phyloP scores from a whole-genome alignment of 164 flowering plant genomes.

The Nymphaea colorata region DNA sequence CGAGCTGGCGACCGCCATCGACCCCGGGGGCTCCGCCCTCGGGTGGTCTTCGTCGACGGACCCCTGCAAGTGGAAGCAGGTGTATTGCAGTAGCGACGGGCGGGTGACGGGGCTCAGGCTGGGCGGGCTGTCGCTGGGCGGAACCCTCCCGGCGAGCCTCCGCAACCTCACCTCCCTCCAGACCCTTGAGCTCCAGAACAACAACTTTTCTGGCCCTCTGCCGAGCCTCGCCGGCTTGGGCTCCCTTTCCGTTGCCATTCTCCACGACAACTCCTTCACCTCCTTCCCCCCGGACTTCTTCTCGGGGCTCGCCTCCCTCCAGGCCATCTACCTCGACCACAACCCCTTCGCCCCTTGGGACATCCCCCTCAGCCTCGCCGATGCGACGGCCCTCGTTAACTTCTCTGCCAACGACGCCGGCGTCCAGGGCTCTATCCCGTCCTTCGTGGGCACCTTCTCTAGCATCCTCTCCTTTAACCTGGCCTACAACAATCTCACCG shows the following conservation, averaged over 20 bases:
- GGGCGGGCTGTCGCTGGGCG: constrained; percentile 26
- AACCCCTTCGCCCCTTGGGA: constrained; percentile 24
- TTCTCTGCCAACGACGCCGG: constrained; percentile 19
- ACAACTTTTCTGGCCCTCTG: constrained; percentile 54
- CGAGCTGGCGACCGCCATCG: neutral
- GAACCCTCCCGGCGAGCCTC: constrained; percentile 40
- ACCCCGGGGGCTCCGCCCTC: constrained; percentile 11
- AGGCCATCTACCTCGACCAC: constrained; percentile 37
- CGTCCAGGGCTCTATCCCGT: constrained; percentile 27
- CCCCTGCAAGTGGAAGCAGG: constrained; percentile 63
- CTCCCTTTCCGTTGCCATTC: constrained; percentile 38
- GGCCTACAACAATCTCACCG: constrained; percentile 41
- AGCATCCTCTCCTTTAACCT: constrained; percentile 23
- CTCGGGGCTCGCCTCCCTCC: constrained; percentile 38
- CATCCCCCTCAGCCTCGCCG: constrained; percentile 17
- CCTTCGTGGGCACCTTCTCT: constrained; percentile 15
- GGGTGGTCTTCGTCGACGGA: constrained; percentile 17
- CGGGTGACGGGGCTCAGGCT: constrained; percentile 72
- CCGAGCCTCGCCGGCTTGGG: constrained; percentile 60
- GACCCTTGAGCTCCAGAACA: constrained; percentile 56
- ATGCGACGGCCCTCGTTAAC: constrained; percentile 11
- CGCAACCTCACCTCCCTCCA: constrained; percentile 34
- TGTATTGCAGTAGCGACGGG: constrained; percentile 30
- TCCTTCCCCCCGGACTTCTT: constrained; percentile 62
- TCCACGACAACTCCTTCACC: constrained; percentile 46